These are phyloP conservation scores for Alternaria sp. DNA, from an alignment of 2,329 filamentous ascomycete genomes.

Conservation along the genomic window DNA sequence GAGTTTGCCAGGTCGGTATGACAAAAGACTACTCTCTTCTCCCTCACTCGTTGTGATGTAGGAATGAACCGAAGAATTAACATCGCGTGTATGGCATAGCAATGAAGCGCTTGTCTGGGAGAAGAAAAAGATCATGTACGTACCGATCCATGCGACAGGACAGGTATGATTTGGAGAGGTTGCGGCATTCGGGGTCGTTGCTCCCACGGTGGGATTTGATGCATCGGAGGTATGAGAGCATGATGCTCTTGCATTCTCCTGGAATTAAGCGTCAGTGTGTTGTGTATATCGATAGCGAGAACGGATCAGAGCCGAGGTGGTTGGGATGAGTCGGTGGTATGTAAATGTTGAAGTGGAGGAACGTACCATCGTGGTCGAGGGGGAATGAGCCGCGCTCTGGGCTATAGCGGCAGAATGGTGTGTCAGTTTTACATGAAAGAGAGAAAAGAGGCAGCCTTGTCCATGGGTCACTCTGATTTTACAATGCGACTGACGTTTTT, in stretches of 20 bases:
- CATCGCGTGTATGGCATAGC: neutral
- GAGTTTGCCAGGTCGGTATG: slow-evolving; percentile 46
- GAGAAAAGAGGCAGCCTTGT: neutral
- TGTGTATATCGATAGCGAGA: neutral
- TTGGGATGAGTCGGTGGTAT: slow-evolving; percentile 41
- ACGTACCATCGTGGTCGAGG: slow-evolving; percentile 85
- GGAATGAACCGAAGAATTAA: accelerated
- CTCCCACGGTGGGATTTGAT: slow-evolving; percentile 83
- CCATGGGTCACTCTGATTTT: neutral
- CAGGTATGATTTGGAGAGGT: slow-evolving; percentile 87
- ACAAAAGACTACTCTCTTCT: slow-evolving; percentile 38
- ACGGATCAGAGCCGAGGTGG: slow-evolving; percentile 6
- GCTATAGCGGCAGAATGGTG: slow-evolving; percentile 56
- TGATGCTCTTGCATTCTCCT: slow-evolving; percentile 94
- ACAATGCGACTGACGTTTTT: slow-evolving; percentile 1
- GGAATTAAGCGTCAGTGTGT: slow-evolving; percentile 34
- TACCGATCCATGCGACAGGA: slow-evolving; percentile 94
- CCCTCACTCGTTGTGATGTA: slow-evolving; percentile 25
- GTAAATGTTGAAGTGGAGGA: slow-evolving; percentile 51
- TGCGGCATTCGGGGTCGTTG: slow-evolving; percentile 86
- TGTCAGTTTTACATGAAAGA: neutral
- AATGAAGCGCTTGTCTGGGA: neutral
- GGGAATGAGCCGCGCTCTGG: slow-evolving; percentile 94
- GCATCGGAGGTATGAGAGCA: slow-evolving; percentile 84
- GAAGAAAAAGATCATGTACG: slow-evolving; percentile 46